Base-by-base conservation (phyloP, 129 eudicot genomes). In the Flaveria brownii region DNA sequence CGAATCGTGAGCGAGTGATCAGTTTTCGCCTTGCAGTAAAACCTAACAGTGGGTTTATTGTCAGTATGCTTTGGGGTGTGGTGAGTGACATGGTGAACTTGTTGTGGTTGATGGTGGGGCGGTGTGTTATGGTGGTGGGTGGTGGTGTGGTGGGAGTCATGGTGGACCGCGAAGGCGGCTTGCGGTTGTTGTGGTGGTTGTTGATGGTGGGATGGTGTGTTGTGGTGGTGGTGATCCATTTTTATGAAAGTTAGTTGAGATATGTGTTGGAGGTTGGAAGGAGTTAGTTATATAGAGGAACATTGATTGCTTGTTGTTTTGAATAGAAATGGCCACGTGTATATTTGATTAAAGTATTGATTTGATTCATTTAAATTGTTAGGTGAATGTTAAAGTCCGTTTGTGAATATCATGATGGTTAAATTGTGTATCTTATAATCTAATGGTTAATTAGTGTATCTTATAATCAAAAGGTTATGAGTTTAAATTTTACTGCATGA, bases 1-100 rank as follows among this genome's bases (percentile, higher is more conserved):
- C 87, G 86, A 28, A 90, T 82, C 16, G 88, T 55, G 52, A 90
- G 79, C 28, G 88, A 81, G 82, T 87, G 84, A 72, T 85, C 83
- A 42, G 86, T 52, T 56, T 87, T 87, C 7, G 90, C 88, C 86
- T 85, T 87, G 33, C 74, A 41, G 72, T 78, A 87, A 55, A 90
- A 55, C 83, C 85, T 87, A 6, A 87, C 76, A 47, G 92, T 33
- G 45, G 92, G 92, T 70, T 83, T 83, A 3, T 57, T 68, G 9
- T 69, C 80, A 18, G 64, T 16, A 42, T 74, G 52, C 17, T 82
- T 78, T 2, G 79, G 26, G 13, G 39, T 71, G n/a, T 72, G 62
- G 61, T 81, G 41, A 36, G 41, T 36, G 41, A 5, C 41, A 36
- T 36, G 41, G 41, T 36, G 41, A 7, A 36, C 41, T 36, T 36